Base-by-base conservation (phyloP, 2,329 filamentous ascomycete genomes). In the Aspergillus persii region DNA sequence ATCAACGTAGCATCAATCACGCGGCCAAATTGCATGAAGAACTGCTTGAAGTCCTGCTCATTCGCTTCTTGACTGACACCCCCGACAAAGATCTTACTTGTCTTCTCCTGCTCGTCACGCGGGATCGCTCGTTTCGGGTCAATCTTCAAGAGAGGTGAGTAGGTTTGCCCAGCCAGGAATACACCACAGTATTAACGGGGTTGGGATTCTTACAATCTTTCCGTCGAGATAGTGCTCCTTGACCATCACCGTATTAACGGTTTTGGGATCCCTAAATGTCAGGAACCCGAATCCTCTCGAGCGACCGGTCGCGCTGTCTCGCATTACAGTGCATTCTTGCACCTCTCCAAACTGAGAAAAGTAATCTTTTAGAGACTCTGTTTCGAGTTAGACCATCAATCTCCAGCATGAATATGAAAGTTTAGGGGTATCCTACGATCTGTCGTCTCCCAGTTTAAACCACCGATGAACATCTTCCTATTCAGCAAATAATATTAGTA, bases 381-480 rank as follows among this genome's bases (percentile, higher is more conserved):
- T 26, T 50, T 26, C 27, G 30, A 55, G 67, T 77, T 67, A 77
- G 72, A 65, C 36, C 54, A 50, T 31, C 51, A 47, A 47, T 23
- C 30, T 53, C 18, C 31, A 18, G 46, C 15, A 26, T 39, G 60
- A 61, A 57, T 30, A 51, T 23, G 18, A 23, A 53, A 29, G 39
- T 36, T 50, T 39, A 50, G 60, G 44, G 57, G 60, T 62, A 79
- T 92, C 44, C 84, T 87, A 98, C 94, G 88, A 80, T 98, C 94
- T 57, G 95, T 98, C 15, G 95, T 99, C 78, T 99, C 95, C 95
- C 95, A 99, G 74, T 99, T 99, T 57, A 99, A 81, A 46, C 95
- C 95, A 70, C 95, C 95, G 77, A 99, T 99, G 71, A 99, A 99
- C 95, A 99, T 99, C 82, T 99, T 99, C 71, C 95, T 99, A 79